Base-by-base conservation (phyloP, 495 filamentous ascomycete genomes). In the Podospora australis region DNA sequence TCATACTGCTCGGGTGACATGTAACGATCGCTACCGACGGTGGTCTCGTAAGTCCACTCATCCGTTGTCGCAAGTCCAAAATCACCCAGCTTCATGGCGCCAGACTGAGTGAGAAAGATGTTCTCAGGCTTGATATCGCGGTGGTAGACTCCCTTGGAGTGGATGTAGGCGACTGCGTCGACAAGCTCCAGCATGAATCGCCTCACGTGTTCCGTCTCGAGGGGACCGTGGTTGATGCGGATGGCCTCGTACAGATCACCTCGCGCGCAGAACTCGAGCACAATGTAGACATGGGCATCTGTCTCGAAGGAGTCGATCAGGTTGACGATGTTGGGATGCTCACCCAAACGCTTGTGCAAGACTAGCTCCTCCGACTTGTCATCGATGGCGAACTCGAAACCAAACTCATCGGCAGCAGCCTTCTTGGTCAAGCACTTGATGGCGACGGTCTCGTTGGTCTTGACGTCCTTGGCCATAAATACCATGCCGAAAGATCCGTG, bases 91-190 rank as follows among this genome's bases (percentile, higher is more conserved):
- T 98, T 98, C 83, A 96, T 86, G 35, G 82, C 77, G 20, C 94
- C 90, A 42, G 82, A 78, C 49, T 89, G 77, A 53, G 79, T 86
- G 52, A 98, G 75, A 69, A 98, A 97, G 68, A 98, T 95, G 71
- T 98, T 98, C 77, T 98, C 92, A 6, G 92, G 92, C 73, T 98
- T 98, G 79, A 98, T 96, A 67, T 98, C 92, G 49, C 92, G 89
- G 65, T 98, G 92, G 67, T 90, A 96, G 57, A 97, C 76, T 50
- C 88, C 89, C 61, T 90, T 89, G 53, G 77, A 70, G 62, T 98
- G 92, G 75, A 96, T 88, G 67, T 86, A 88, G 40, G 88, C 83
- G 44, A 98, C 84, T 34, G 94, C 89, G 61, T 85, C 83, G 43
- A 98, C 75, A 17, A 98, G 80, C 68, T 98, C 82, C 39, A 96